Evolutionary conservation across 2,329 filamentous ascomycete species (phyloP), one percentile per base, ranked within the genome.

Genomic region (Fusarium denticulatum): DNA sequence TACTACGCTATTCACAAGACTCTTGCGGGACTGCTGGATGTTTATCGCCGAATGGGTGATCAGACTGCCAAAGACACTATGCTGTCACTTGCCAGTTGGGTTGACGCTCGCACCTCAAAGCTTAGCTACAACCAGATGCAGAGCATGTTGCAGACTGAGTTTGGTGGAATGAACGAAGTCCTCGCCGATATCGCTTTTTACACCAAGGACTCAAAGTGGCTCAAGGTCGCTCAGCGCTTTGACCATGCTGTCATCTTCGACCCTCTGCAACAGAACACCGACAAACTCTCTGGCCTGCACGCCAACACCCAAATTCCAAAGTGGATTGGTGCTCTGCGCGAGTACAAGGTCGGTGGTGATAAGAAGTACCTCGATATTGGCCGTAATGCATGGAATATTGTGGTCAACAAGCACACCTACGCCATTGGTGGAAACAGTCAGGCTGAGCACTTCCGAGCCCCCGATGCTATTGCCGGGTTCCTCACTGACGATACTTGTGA

Each of bases 1-100:
- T 88, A 88, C 77, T 88, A 88, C 66, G 83, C 84, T 28, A 81
- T 88, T n/a, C 87, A 88, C 79, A 88, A 88, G 79, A 87, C 85
- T 3, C 82, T 88, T 75, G 83, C 85, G 3, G 86, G 86, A 0
- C 80, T 88, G 16, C 82, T 88, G 3, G 87, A 88, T 50, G 84
- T 86, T 7, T 88, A 85, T 81, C 82, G 83, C 10, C 78, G 82
- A 24, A 78, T 86, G 16, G 85, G 83, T 6, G 83, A 86, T 71
- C 73, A 78, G 1, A 83, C 78, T 7, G 85, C 86, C 11, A 80
- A 80, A 10, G 80, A 83, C 5, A 86, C 86, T 1, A 77, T 88
- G 20, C 78, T 87, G 6, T 78, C 77, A 0, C 67, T 88, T 18
- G 85, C 85, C 2, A 79, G 78, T 1, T 88, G 87, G 87, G 86